Conservation (phyloP, 148 eudicot species). For the Amaranthus hypochondriacus region DNA sequence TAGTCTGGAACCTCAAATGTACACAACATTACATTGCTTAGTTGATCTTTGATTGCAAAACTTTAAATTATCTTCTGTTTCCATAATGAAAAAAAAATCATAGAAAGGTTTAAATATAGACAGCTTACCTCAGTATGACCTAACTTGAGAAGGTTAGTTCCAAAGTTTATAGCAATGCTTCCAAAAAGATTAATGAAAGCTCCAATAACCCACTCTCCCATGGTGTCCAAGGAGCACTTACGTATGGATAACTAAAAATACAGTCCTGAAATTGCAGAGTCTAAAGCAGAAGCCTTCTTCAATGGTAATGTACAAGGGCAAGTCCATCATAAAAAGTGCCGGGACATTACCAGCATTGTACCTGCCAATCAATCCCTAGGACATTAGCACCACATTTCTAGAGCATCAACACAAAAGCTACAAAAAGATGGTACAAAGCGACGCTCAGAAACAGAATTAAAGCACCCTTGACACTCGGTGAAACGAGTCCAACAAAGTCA, state of each 20-base stretch:
- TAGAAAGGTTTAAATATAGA: not conserved
- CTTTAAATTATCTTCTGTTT: too few species aligned
- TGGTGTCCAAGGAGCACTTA: conserved; percentile 31
- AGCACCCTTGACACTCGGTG: not conserved
- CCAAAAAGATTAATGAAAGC: conserved; percentile 92
- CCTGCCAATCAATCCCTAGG: conserved; percentile 18
- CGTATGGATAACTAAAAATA: not conserved
- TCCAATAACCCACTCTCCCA: conserved; percentile 99
- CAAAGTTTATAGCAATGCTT: conserved; percentile 93
- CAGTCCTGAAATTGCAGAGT: conserved; percentile 15
- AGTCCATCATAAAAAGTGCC: conserved; percentile 23
- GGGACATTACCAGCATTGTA: conserved; percentile 10
- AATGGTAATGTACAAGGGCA: conserved; percentile 16
- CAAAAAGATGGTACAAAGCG: not conserved
- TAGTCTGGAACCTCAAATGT: too few species aligned
- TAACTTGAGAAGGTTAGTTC: conserved; percentile 93
- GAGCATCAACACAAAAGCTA: not conserved
- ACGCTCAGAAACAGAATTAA: not conserved
- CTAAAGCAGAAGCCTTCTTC: conserved; percentile 19
- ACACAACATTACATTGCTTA: too few species aligned
- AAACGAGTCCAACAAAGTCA: not conserved
- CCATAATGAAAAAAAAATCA: not conserved
- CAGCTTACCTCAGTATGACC: conserved; percentile 86
- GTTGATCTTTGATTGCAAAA: too few species aligned
- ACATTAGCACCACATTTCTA: conserved; percentile 5